phyloP scores from a whole-genome alignment of 305 asterid species.

The Fraxinus ornus region DNA sequence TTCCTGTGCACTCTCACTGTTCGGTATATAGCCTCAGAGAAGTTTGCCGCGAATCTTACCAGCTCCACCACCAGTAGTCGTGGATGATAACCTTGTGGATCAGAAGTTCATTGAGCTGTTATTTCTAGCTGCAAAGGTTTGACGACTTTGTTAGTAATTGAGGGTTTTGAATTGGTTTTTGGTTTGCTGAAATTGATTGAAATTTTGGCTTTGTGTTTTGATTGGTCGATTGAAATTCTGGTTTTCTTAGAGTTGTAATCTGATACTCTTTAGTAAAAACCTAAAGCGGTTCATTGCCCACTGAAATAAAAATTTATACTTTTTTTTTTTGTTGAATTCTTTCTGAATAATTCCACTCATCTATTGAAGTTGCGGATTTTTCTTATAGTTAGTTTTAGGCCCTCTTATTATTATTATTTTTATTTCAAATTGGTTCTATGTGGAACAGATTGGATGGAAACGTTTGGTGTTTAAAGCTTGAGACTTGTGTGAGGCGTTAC shows the following conservation, averaged over 20 bases:
- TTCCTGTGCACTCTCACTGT: constrained; percentile 20
- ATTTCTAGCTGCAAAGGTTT: constrained; percentile 79
- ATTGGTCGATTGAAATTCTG: not conserved
- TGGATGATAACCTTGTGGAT: constrained; percentile 76
- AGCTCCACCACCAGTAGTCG: constrained; percentile 39
- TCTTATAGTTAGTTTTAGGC: not conserved
- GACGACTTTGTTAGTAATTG: not conserved
- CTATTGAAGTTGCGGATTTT: not conserved
- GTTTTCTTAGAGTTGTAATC: constrained; percentile 1
- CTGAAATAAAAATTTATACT: not conserved
- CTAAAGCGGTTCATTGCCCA: not conserved
- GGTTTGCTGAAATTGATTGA: not conserved
- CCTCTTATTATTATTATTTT: no score
- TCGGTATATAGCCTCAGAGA: constrained; percentile 37
- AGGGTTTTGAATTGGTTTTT: not conserved
- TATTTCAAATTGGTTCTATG: not conserved
- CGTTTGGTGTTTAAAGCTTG: not conserved
- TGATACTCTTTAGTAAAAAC: not conserved
- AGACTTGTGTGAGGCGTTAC: not conserved
- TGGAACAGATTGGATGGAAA: not conserved
- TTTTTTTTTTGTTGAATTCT: not conserved
- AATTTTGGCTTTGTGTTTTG: not conserved
- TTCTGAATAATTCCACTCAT: not conserved
- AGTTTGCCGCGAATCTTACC: not conserved
- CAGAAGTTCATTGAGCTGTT: constrained; percentile 68